phyloP scores from a whole-genome alignment of 2,329 filamentous ascomycete species.

The Ophiostoma perfectum region DNA sequence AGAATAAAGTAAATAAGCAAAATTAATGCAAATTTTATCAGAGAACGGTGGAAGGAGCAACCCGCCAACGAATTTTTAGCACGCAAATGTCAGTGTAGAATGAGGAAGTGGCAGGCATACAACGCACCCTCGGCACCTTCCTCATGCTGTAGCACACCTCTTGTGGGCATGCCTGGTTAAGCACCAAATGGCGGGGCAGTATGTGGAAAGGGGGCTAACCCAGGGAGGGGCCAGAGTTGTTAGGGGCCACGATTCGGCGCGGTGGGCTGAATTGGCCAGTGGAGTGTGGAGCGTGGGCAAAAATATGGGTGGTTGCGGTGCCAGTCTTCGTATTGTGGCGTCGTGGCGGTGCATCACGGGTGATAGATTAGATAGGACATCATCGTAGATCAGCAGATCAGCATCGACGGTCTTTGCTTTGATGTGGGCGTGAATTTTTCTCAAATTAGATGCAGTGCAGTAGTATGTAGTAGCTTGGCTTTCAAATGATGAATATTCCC shows the following conservation, averaged over 20 bases:
- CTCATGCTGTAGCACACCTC: neutral
- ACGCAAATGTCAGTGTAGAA: neutral
- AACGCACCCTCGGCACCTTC: neutral
- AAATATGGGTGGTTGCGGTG: neutral
- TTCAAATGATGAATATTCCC: too few species aligned
- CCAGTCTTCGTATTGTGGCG: neutral
- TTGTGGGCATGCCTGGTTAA: neutral
- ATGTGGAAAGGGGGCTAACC: neutral
- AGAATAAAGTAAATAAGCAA: neutral
- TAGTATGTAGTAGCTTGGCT: too few species aligned
- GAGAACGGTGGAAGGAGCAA: neutral
- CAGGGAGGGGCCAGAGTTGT: neutral
- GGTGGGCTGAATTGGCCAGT: neutral
- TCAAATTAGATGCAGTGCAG: neutral
- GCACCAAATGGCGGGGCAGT: slow-evolving; percentile 4
- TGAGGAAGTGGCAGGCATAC: neutral
- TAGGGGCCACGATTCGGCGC: neutral
- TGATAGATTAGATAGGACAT: neutral
- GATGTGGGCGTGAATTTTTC: too few species aligned
- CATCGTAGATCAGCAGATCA: too few species aligned
- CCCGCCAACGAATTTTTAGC: slow-evolving; percentile 2
- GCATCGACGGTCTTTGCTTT: neutral
- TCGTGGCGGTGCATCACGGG: neutral
- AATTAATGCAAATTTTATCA: neutral
- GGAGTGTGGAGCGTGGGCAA: neutral